Conservation (phyloP, 768 basidiomycete genomes). For the Mycena latifolia region DNA sequence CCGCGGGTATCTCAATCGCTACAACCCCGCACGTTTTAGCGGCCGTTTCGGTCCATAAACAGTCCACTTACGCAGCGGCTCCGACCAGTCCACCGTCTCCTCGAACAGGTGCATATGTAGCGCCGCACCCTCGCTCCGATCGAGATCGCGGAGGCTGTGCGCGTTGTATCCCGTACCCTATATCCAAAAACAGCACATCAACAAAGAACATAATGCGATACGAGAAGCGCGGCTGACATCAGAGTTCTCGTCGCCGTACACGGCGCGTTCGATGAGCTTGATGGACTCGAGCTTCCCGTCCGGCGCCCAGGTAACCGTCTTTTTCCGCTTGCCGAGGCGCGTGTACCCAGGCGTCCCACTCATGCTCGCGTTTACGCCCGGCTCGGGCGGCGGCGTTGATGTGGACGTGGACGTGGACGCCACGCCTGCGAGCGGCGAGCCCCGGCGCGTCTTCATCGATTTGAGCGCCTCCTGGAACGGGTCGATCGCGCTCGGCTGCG, state of each 20-base stretch:
- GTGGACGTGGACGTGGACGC: slow-evolving; percentile 33
- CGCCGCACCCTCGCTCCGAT: slow-evolving; percentile 89
- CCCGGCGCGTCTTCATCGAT: slow-evolving; percentile 75
- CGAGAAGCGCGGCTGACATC: slow-evolving; percentile 75
- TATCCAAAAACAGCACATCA: slow-evolving; percentile 48
- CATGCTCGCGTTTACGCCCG: slow-evolving; percentile 30
- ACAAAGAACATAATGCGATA: slow-evolving; percentile 60
- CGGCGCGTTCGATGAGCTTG: slow-evolving; percentile 85
- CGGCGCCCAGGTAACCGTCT: slow-evolving; percentile 83
- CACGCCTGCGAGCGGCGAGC: slow-evolving; percentile 61
- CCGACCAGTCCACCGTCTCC: slow-evolving; percentile 88
- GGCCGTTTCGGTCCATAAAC: slow-evolving; percentile 5
- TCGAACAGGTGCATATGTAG: slow-evolving; percentile 87
- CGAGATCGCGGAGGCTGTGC: slow-evolving; percentile 87
- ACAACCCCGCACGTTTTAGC: slow-evolving; percentile 12
- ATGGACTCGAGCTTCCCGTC: slow-evolving; percentile 81
- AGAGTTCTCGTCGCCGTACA: slow-evolving; percentile 90
- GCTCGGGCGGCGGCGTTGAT: slow-evolving; percentile 60
- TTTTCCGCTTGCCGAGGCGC: slow-evolving; percentile 73
- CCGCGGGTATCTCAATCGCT: slow-evolving; percentile 76
- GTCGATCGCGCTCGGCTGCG: slow-evolving; percentile 82
- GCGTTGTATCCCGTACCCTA: slow-evolving; percentile 76
- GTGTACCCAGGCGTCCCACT: slow-evolving; percentile 49
- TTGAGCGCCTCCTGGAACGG: slow-evolving; percentile 89
- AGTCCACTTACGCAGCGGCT: slow-evolving; percentile 78